Conservation (phyloP, 2,329 filamentous ascomycete genomes). For the Talaromyces sp. region DNA sequence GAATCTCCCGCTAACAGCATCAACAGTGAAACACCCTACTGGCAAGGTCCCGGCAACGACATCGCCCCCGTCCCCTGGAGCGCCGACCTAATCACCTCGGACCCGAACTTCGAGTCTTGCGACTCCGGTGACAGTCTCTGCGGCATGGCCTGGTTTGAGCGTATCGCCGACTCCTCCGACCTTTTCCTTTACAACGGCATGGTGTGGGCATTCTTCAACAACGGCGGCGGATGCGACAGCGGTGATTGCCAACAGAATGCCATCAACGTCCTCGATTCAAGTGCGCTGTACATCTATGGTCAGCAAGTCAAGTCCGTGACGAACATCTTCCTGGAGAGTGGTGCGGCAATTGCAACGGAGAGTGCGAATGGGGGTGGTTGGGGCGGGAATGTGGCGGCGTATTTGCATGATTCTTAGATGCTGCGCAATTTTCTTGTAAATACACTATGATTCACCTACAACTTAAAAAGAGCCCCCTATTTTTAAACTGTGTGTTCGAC, state of each 20-base stretch:
- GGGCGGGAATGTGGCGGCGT: constrained; percentile 34
- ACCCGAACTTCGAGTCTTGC: constrained; percentile 30
- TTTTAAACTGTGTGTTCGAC: no score
- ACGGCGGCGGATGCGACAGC: constrained; percentile 25
- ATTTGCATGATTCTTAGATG: constrained; percentile 20
- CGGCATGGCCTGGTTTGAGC: constrained; percentile 35
- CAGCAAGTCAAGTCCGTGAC: constrained; percentile 28
- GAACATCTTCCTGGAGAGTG: constrained; percentile 30
- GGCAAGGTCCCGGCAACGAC: constrained; percentile 32
- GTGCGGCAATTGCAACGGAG: constrained; percentile 24
- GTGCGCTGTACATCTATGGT: constrained; percentile 28
- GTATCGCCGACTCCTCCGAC: constrained; percentile 28
- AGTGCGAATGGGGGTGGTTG: constrained; percentile 33
- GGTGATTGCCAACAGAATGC: constrained; percentile 39
- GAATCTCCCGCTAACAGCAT: background rate
- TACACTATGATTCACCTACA: no score
- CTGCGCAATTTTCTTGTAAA: background rate
- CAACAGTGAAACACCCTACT: constrained; percentile 52
- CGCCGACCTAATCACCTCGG: constrained; percentile 22
- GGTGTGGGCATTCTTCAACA: constrained; percentile 42
- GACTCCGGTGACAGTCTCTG: constrained; percentile 31
- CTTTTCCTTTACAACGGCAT: constrained; percentile 39
- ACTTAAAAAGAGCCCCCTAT: no score
- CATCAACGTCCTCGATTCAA: constrained; percentile 27
- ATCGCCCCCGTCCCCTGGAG: constrained; percentile 31